These are phyloP conservation scores for Plasmodium berghei DNA, from an alignment of 169 alveolate genomes.

Conservation along the genomic window DNA sequence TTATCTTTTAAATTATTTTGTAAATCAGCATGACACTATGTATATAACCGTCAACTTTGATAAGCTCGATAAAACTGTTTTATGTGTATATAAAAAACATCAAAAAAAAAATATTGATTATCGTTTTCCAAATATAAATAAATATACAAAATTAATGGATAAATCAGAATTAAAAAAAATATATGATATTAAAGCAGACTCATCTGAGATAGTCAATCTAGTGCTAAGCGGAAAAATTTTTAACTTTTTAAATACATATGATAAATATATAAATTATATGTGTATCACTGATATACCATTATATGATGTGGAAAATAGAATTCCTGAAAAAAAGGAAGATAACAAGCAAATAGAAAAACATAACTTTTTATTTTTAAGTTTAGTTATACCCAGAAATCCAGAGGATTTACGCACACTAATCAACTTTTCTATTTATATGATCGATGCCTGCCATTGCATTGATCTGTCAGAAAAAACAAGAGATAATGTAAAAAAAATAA, in stretches of 20 bases:
- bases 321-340: constrained; percentile 24
- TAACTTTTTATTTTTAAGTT: constrained; percentile 41
- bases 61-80: constrained; percentile 49
- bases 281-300: constrained; percentile 66
- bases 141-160: constrained; percentile 44
- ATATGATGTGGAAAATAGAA: constrained; percentile 25
- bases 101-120: constrained; percentile 43
- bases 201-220: constrained; percentile 55
- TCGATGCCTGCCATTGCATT: constrained; percentile 68
- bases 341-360: constrained; percentile 29
- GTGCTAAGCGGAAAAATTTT: constrained; percentile 53
- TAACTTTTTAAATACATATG: constrained; percentile 44
- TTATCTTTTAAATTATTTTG: constrained; percentile 41
- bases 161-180: constrained; percentile 54
- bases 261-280: constrained; percentile 48
- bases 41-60: constrained; percentile 32
- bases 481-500: constrained; percentile 71
- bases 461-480: constrained; percentile 49
- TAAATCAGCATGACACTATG: constrained; percentile 50
- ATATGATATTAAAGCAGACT: constrained; percentile 66
- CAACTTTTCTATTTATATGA: constrained; percentile 61
- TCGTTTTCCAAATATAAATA: constrained; percentile 38
- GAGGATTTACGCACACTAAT: constrained; percentile 45
- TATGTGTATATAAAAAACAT: constrained; percentile 56
- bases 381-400: constrained; percentile 32